Evolutionary conservation across 148 eudicot species (phyloP), one percentile per base, ranked within the genome.

Genomic region (Amaranthus cruentus): DNA sequence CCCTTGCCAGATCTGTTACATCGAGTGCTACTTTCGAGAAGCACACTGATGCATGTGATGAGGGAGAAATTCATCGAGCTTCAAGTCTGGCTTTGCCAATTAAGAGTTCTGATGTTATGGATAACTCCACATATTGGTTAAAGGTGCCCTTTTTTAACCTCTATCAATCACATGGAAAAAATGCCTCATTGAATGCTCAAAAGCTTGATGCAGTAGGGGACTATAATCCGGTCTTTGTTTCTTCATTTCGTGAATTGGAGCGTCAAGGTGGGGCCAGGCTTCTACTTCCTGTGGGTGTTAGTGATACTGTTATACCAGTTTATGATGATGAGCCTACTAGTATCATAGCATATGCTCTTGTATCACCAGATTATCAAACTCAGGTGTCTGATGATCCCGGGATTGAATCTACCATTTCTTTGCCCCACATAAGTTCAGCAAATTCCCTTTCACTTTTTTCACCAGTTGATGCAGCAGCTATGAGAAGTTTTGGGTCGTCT

Each of bases 261-360:
- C 85, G 81, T 62, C 88, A 80, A 62, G 76, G 89, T 56, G 97
- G 94, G 55, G 94, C 93, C 55, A 79, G 88, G 74, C 76, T 90
- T 74, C 84, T 93, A 67, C 83, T 88, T 65, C 92, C 89, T 73
- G 86, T 86, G 61, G 96, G 96, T 57, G 72, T 75, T 47, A 79
- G 84, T 81, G 90, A 89, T 62, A 88, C 84, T 64, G 87, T 90
- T 54, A 70, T 93, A 55, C 91, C 98, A 49, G 87, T 93, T 66
- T 93, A 86, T 81, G 98, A 93, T 76, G 93, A 93, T 85, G 96
- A 93, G 67, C 91, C 93, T 6, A 91, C 94, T 4, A 91, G 97
- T 81, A 79, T 86, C 73, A 91, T 91, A 81, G 81, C 98, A 52
- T 89, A 90, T 77, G 89, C 90, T 12, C 85, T 93, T 69, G 82